Evolutionary conservation across 2,329 filamentous ascomycete genomes (phyloP).

Genomic region (Rutstroemia sydowiana): DNA sequence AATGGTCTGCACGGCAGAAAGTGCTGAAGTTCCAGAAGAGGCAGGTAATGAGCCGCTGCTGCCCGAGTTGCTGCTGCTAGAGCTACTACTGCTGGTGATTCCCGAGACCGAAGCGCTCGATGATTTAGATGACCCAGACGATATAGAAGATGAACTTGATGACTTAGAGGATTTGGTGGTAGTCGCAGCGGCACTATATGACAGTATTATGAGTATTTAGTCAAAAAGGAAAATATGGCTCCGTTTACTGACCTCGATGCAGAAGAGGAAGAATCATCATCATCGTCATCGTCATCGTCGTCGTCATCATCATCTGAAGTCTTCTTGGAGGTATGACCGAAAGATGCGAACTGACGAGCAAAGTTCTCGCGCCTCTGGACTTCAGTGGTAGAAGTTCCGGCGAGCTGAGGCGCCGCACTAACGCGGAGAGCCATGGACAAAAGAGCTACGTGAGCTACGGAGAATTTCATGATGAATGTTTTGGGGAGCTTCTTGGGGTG

Average conservation of each 20-base stretch:
- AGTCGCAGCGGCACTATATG: neutral
- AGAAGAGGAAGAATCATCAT: neutral
- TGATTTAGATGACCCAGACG: neutral
- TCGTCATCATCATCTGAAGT: neutral
- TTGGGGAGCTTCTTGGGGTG: neutral
- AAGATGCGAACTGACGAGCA: neutral
- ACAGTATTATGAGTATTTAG: neutral
- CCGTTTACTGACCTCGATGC: neutral
- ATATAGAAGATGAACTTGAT: neutral
- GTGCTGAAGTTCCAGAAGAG: constrained; percentile 34
- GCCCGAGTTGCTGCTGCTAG: neutral
- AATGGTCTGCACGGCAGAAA: constrained; percentile 37
- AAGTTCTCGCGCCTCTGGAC: neutral
- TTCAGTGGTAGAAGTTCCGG: neutral
- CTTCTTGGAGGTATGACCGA: neutral
- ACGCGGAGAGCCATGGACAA: neutral
- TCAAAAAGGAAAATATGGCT: neutral
- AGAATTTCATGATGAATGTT: constrained; percentile 5
- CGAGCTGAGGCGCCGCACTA: neutral
- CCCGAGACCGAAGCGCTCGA: neutral
- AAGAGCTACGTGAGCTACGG: neutral
- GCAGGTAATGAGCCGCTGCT: neutral
- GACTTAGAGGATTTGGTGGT: neutral
- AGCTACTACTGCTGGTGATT: neutral
- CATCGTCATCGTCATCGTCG: neutral